Evolutionary conservation across 2,329 filamentous ascomycete species (phyloP).

Genomic region (Epichloe brachyelytri): DNA sequence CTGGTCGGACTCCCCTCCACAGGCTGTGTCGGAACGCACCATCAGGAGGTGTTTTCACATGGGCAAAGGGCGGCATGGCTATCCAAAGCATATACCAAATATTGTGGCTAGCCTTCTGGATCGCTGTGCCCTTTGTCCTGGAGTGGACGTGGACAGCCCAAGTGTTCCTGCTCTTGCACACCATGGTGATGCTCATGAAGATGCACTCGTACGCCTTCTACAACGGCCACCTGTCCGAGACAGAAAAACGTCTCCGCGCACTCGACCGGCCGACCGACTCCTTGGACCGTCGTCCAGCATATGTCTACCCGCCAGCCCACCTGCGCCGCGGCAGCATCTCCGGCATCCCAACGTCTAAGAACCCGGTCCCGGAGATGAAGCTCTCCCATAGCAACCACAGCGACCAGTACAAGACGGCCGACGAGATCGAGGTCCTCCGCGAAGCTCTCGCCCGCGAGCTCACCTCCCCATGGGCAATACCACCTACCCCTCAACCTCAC

Average conservation of each 20-base stretch:
- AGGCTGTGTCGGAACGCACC: conserved; percentile 43
- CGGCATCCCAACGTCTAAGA: conserved; percentile 14
- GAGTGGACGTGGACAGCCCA: conserved; percentile 96
- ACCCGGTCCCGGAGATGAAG: conserved; percentile 4
- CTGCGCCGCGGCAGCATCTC: conserved; percentile 30
- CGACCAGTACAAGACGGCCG: conserved; percentile 14
- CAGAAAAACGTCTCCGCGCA: conserved; percentile 62
- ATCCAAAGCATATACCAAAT: conserved; percentile 75
- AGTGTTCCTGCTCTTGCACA: conserved; percentile 85
- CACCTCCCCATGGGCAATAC: conserved; percentile 82
- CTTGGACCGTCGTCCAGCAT: conserved; percentile 51
- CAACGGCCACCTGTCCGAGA: conserved; percentile 87
- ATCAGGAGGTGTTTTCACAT: conserved; percentile 45
- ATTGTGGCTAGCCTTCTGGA: conserved; percentile 71
- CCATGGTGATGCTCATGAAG: conserved; percentile 91
- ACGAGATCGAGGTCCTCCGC: conserved; percentile 56
- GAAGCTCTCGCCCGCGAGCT: conserved; percentile 84
- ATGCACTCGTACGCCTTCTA: conserved; percentile 99
- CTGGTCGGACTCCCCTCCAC: conserved; percentile 60
- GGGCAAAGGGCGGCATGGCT: conserved; percentile 65
- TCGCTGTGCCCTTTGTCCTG: conserved; percentile 69
- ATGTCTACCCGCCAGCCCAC: conserved; percentile 59
- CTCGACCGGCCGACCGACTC: conserved; percentile 61
- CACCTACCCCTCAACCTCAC: conserved; percentile 82
- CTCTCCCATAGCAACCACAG: conserved; percentile 13